Evolutionary conservation across 1,284 basidiomycete species (phyloP).

Genomic region (Volvariella volvacea): DNA sequence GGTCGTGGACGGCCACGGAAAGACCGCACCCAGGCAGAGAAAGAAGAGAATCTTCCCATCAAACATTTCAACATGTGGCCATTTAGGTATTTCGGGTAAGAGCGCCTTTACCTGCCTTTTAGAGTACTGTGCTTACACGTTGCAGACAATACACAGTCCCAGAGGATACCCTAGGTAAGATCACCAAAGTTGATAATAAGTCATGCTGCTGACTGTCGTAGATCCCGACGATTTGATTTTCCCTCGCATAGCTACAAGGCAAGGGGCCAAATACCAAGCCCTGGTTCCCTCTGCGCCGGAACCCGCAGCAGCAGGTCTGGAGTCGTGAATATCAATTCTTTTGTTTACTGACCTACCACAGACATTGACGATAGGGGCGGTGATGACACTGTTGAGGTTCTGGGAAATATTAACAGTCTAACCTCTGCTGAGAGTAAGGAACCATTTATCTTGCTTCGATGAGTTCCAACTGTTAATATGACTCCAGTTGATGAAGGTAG

Average conservation of each 20-base stretch:
- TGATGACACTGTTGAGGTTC: slow-evolving; percentile 67
- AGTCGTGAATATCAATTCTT: too few species aligned
- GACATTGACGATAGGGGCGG: slow-evolving; percentile 63
- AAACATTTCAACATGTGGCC: slow-evolving; percentile 93
- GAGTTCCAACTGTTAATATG: slow-evolving; percentile 3
- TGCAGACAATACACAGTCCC: slow-evolving; percentile 81
- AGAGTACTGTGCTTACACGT: slow-evolving; percentile 11
- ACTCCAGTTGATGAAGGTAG: slow-evolving; percentile 45
- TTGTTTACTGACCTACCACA: too few species aligned
- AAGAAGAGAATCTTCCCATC: slow-evolving; percentile 70
- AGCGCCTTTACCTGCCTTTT: slow-evolving; percentile 1
- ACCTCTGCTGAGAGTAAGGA: slow-evolving; percentile 55
- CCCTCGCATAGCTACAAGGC: slow-evolving; percentile 82
- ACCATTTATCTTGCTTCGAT: slow-evolving; percentile 9
- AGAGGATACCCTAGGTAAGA: slow-evolving; percentile 81
- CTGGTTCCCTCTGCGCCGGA: slow-evolving; percentile 45
- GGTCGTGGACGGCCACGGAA: slow-evolving; percentile 70
- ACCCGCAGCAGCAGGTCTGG: slow-evolving; percentile 33
- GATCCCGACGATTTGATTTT: slow-evolving; percentile 95
- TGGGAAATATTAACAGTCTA: slow-evolving; percentile 57
- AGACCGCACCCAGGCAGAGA: slow-evolving; percentile 58
- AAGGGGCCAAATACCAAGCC: slow-evolving; percentile 85
- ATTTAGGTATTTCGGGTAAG: slow-evolving; percentile 93
- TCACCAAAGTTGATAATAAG: slow-evolving; percentile 4
- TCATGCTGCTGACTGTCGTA: slow-evolving; percentile 19